phyloP scores from a whole-genome alignment of 441 rosid genomes.

The Erodium chrysanthum region DNA sequence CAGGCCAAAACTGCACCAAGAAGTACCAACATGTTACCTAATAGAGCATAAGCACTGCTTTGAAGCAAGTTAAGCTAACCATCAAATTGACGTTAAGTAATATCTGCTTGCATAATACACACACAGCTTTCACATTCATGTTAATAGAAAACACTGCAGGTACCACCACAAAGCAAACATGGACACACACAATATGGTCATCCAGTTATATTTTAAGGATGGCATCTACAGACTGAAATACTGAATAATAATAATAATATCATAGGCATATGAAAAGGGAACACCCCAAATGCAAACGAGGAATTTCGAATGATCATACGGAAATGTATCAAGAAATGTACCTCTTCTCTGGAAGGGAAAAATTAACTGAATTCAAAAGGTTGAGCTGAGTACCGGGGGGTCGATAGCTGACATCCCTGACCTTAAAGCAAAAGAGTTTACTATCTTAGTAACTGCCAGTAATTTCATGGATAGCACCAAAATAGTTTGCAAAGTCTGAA shows the following conservation, averaged over 20 bases:
- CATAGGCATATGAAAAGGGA: neutral
- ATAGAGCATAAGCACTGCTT: neutral
- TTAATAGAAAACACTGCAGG: neutral
- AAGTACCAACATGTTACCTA: conserved; percentile 15
- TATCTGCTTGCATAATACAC: neutral
- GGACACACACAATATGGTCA: neutral
- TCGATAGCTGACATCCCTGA: conserved; percentile 52
- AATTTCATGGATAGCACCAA: neutral
- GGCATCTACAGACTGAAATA: neutral
- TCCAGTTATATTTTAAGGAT: neutral
- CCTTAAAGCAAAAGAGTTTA: conserved; percentile 25
- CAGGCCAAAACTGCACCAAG: conserved; percentile 69
- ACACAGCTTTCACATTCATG: neutral
- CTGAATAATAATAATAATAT: neutral
- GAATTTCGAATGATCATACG: neutral
- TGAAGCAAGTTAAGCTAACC: neutral
- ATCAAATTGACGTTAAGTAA: neutral
- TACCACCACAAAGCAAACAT: neutral
- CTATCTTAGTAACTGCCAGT: conserved; percentile 21
- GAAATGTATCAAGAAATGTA: conserved; percentile 14
- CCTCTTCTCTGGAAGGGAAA: conserved; percentile 72
- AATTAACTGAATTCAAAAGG: conserved; percentile 58
- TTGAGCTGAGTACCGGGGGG: conserved; percentile 72
- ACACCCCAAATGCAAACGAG: neutral
- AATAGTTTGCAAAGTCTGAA: neutral